phyloP scores from a whole-genome alignment of 106 monocot genomes.

The Apostasia ramifera region DNA sequence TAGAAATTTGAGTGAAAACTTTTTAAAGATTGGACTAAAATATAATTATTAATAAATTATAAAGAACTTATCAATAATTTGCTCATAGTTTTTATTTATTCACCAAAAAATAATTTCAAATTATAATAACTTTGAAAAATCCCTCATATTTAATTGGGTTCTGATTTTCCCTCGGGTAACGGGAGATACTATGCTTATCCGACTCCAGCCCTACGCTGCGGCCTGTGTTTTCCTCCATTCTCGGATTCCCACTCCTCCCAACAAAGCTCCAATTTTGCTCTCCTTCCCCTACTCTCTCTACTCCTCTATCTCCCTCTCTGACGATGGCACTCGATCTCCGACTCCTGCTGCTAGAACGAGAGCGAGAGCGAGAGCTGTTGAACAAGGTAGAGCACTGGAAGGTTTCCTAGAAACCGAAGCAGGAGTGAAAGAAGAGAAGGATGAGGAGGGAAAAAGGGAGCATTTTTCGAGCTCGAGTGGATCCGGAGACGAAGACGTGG shows the following conservation, averaged over 20 bases:
- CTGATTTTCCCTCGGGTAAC: no score
- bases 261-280: neutral
- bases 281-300: neutral
- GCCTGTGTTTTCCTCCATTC: neutral
- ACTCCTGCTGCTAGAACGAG: neutral
- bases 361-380: neutral
- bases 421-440: neutral
- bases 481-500: neutral
- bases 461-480: slow-evolving; percentile 10
- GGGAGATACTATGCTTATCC: neutral
- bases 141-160: no score
- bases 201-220: neutral
- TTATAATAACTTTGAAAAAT: no score
- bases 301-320: neutral
- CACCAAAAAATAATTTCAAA: no score
- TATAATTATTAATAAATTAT: no score
- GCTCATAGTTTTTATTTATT: no score
- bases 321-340: neutral
- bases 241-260: neutral
- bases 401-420: neutral
- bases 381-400: neutral
- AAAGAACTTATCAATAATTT: no score
- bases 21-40: no score
- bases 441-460: slow-evolving; percentile 5
- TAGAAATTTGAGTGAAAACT: no score